Conservation (phyloP, 2,329 filamentous ascomycete species). For the Chlorencoelia australis region DNA sequence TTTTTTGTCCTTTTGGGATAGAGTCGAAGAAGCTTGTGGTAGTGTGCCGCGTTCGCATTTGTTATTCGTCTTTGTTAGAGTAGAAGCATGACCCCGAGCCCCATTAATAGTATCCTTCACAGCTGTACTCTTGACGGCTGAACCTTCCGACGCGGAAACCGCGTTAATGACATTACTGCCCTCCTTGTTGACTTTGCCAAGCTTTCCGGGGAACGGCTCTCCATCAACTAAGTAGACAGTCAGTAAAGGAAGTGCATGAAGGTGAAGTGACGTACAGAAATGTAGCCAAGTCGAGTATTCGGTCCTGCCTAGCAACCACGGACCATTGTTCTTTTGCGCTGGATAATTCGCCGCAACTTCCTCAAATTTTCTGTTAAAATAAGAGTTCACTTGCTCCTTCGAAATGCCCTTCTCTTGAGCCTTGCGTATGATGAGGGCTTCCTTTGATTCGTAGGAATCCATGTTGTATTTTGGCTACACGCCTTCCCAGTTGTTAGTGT, state of each 20-base stretch:
- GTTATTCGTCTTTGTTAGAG: too few species aligned
- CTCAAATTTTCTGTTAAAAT: constrained; percentile 1
- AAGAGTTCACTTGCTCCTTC: not conserved
- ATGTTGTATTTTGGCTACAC: not conserved
- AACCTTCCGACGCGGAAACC: constrained; percentile 1
- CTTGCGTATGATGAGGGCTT: constrained; percentile 2
- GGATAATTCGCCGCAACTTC: not conserved
- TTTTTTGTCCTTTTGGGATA: too few species aligned
- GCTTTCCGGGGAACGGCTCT: not conserved
- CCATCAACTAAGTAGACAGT: not conserved
- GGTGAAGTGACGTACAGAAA: constrained; percentile 4
- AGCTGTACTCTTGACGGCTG: not conserved
- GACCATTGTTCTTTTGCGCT: not conserved
- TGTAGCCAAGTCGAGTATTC: constrained; percentile 7
- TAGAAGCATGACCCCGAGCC: too few species aligned
- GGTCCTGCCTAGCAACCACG: constrained; percentile 3
- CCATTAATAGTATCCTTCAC: too few species aligned
- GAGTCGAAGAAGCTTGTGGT: too few species aligned
- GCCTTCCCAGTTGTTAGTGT: not conserved
- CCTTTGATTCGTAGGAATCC: constrained; percentile 1
- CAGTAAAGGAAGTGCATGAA: constrained; percentile 1
- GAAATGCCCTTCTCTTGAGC: constrained; percentile 5
- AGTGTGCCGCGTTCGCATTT: too few species aligned
- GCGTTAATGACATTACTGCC: not conserved
- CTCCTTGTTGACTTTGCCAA: not conserved